Base-by-base conservation (phyloP, 768 basidiomycete species). In the Mrakia gelida region DNA sequence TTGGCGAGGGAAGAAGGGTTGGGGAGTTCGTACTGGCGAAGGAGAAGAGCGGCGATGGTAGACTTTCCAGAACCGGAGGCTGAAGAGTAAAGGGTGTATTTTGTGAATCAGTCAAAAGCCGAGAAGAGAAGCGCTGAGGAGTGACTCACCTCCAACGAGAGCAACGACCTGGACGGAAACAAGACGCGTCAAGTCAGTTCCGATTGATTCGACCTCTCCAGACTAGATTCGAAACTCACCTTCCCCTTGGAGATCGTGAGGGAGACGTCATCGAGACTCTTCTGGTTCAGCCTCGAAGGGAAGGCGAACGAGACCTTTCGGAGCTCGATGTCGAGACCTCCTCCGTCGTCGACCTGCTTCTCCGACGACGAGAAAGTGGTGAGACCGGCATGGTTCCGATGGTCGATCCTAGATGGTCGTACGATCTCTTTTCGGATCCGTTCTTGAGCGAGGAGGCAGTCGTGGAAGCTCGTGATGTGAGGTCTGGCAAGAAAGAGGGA, bases 1-100 rank as follows among this genome's bases (percentile, higher is more conserved):
- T 28, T 32, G 30, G 77, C 52, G 15, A 45, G 63, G 8, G 78
- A 79, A 18, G 23, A 23, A 1, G 78, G 56, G 28, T 68, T 45
- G 9, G 78, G 65, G 5, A 79, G 82, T 74, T 84, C 84, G 80
- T 82, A 84, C n/a, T 82, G 73, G 16, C 84, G 81, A 7, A 83
- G 73, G 3, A 84, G 80, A 2, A 84, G 80, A 16, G 82, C 73
- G 1, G 81, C 81, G 56, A 83, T 78, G 26, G 82, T 84, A n/a
- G 79, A 80, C 71, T 84, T 84, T 3, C 84, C 84, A n/a, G 80
- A 81, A 11, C 84, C 84, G 62, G 81, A 82, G 3, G 81, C 82
- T 79, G 78, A 16, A 61, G 11, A 71, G 4, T 10, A 30, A 62
- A 52, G n/a, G 15, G 75, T 26, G 43, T 6, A 54, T 21, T 8